These are phyloP conservation scores for Colletotrichum godetiae DNA, from an alignment of 2,329 filamentous ascomycete species.

Conservation along the genomic window DNA sequence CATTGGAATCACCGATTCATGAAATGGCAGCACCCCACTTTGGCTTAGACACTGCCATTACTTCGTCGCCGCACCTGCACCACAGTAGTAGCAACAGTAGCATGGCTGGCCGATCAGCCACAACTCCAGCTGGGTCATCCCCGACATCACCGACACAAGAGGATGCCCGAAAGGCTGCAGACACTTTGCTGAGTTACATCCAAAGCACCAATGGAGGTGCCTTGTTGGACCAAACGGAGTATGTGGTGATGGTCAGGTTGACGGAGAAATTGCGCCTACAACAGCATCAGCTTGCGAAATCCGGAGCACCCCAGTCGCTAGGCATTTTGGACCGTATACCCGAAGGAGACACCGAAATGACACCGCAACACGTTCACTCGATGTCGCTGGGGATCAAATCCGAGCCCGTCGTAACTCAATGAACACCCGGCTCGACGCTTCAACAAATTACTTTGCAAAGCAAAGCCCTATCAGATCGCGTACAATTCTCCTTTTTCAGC, in stretches of 20 bases:
- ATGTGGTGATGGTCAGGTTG: constrained; percentile 80
- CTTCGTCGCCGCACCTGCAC: constrained; percentile 57
- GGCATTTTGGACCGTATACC: constrained; percentile 66
- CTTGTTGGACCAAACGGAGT: constrained; percentile 82
- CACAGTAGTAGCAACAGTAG: constrained; percentile 64
- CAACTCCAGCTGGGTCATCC: constrained; percentile 63
- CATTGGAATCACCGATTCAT: constrained; percentile 62
- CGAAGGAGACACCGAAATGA: constrained; percentile 66
- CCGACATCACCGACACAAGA: constrained; percentile 81
- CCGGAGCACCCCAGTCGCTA: constrained; percentile 46
- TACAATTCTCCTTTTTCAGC: not conserved
- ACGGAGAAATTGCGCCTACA: constrained; percentile 87
- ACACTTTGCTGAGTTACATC: constrained; percentile 85
- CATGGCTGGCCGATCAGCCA: constrained; percentile 48
- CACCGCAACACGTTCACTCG: constrained; percentile 36
- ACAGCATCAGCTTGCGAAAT: constrained; percentile 52
- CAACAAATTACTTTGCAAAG: not conserved
- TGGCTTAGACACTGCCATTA: constrained; percentile 52
- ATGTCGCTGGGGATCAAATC: constrained; percentile 42
- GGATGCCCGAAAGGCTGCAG: constrained; percentile 84
- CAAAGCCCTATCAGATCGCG: not conserved
- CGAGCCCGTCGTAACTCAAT: constrained; percentile 48
- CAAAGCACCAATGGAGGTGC: constrained; percentile 73
- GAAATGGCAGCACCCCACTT: constrained; percentile 57
- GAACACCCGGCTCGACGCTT: not conserved